Evolutionary conservation across 2,329 filamentous ascomycete genomes (phyloP), one percentile per base, ranked within the genome.

Genomic region (Niveomyces coronatus): DNA sequence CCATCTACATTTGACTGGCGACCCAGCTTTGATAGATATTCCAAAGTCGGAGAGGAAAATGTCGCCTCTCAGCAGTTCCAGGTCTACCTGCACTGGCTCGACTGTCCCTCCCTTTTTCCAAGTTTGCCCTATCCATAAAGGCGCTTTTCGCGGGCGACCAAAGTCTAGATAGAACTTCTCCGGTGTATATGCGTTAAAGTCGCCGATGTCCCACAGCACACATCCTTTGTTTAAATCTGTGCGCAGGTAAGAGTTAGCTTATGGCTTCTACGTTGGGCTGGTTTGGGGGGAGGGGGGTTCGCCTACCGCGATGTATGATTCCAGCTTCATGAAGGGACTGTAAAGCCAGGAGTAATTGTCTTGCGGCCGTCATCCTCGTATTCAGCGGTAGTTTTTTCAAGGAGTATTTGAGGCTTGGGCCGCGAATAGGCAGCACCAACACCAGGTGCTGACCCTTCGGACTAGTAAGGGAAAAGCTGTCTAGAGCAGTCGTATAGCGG

Each of bases 91-190:
- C 9, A 22, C 4, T n/a, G 30, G 17, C 15, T 32, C 4, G 9
- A 47, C 41, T 3, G 43, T 30, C 36, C 45, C 33, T 13, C 44
- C 41, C 13, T 28, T 26, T 22, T 44, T 42, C 44, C 41, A 45
- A n/a, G 18, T 20, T n/a, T 20, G n/a, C n/a, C n/a, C 4, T 3
- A 32, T 4, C 30, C 17, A 20, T 8, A 32, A 9, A 14, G 18
- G 18, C 3, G 3, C 7, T n/a, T 20, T 32, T 20, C 18, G 30
- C n/a, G 30, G 28, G 30, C 16, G 30, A 20, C 30, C 30, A 14
- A 32, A 32, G 4, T 32, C 30, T 32, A 11, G 17, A 22, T 32
- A 20, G 30, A 9, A 11, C 30, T 20, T 32, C 11, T 32, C 5
- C 3, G 10, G 17, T 8, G 16, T 32, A n/a, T 32, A 14, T 6